A percentile compares a stretch with the other conserved stretches of the same genome.
phyloP scores from a whole-genome alignment of 1,139 yeast genomes.

The Schizosaccharomyces versatilis region DNA sequence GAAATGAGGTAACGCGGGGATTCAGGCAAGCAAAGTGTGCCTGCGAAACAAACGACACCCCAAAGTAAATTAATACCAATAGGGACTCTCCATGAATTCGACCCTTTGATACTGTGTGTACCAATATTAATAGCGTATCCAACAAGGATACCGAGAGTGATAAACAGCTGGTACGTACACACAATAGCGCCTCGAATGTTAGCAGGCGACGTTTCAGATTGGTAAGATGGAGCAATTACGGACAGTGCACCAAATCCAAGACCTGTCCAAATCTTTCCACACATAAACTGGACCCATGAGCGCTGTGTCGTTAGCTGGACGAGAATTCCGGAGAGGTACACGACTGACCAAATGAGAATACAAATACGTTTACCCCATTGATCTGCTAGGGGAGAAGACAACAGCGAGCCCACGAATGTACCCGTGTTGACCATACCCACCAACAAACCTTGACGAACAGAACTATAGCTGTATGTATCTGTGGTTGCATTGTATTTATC shows the following conservation, averaged over 20 bases:
- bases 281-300: conserved; percentile 33
- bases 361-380: conserved; percentile 31
- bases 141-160: conserved; percentile 76
- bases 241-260: conserved; percentile 67
- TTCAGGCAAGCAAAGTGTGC: conserved; percentile 53
- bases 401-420: conserved; percentile 29
- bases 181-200: conserved; percentile 74
- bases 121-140: conserved; percentile 79
- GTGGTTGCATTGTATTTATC: conserved; percentile 3
- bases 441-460: conserved; percentile 23
- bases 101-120: conserved; percentile 44
- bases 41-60: conserved; percentile 25
- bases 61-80: conserved; percentile 27
- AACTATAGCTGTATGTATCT: neutral
- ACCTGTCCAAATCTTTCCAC: conserved; percentile 16
- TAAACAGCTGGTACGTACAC: conserved; percentile 41
- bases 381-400: conserved; percentile 32
- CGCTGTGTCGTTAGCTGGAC: conserved; percentile 28
- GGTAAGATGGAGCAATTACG: conserved; percentile 90
- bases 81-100: conserved; percentile 44
- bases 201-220: conserved; percentile 77
- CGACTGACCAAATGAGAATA: conserved; percentile 25
- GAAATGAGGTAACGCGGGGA: conserved; percentile 53
- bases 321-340: conserved; percentile 30
- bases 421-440: conserved; percentile 35